phyloP scores from a whole-genome alignment of 148 eudicot species.

The Drosera capensis region DNA sequence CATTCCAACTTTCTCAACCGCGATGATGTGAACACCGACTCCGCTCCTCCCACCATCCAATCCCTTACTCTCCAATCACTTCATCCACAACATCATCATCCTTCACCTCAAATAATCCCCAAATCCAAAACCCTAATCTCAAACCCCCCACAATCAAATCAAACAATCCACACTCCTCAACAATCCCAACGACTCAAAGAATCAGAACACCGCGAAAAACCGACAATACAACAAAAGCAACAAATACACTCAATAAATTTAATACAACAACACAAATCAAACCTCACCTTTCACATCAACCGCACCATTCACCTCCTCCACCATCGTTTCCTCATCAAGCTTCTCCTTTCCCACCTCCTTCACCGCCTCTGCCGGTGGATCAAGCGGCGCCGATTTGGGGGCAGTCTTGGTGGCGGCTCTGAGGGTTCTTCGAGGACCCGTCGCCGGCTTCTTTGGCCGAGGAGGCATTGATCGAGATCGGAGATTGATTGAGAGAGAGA shows the following conservation, averaged over 20 bases:
- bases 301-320: conserved; percentile 10
- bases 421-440: conserved; percentile 34
- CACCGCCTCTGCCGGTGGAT: conserved; percentile 4
- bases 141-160: too few species aligned
- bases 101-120: too few species aligned
- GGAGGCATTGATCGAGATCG: conserved; percentile 83
- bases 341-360: conserved; percentile 9
- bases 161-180: too few species aligned
- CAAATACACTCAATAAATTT: not conserved
- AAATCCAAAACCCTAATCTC: too few species aligned
- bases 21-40: too few species aligned
- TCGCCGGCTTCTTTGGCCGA: conserved; percentile 26
- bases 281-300: conserved; percentile 19
- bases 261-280: not conserved
- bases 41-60: too few species aligned
- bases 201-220: not conserved
- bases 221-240: not conserved
- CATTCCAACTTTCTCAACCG: too few species aligned
- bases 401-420: conserved; percentile 17
- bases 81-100: too few species aligned
- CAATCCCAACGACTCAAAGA: too few species aligned
- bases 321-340: conserved; percentile 3
- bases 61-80: too few species aligned
- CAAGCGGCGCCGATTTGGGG: conserved; percentile 8
- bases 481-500: too few species aligned